Evolutionary conservation across 164 flowering plant genomes (phyloP), one percentile per base, ranked within the genome.

Genomic region (Stephania yunnanensis): DNA sequence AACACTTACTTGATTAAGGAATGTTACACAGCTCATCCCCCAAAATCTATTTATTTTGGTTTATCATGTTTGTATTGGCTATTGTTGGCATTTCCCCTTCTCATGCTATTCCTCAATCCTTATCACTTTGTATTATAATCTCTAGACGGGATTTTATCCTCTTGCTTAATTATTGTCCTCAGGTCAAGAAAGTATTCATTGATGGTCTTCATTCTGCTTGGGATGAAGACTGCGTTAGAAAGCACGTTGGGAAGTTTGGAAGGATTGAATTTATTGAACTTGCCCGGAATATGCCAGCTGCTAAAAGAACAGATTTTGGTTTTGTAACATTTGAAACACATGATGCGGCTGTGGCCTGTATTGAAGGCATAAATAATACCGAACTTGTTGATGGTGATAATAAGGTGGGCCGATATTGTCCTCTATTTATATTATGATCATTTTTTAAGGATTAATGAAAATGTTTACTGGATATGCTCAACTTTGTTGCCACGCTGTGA

Each of bases 291-390:
- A 79, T 81, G 82, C 83, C 82, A 63, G 74, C 85, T 58, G 78
- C 83, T 69, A 81, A 79, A 74, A 79, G 83, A 77, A 83, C 64
- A 11, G 85, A 83, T 75, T 83, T 81, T 79, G 81, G 84, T 22
- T 83, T 83, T 45, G 50, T 81, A 12, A 81, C 80, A 44, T 83
- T 78, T 74, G 80, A 81, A 55, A 79, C 80, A 29, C 83, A 81
- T 72, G 85, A 81, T 65, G 74, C 78, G 46, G 85, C 83, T 10
- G 78, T 81, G 70, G 69, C 81, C 65, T 83, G 83, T 76, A 80
- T 74, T 65, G 79, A 81, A 42, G 73, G 73, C 46, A 69, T 77
- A 55, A 81, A 81, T 58, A 78, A 79, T 74, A 45, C 78, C 25
- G 78, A 79, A 70, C 74, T 79, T 46, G 74, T 74, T 65, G 83